A percentile compares a stretch with the other conserved stretches of the same genome.
phyloP scores from a whole-genome alignment of 2,329 filamentous ascomycete species.

The Aureobasidium sp. region DNA sequence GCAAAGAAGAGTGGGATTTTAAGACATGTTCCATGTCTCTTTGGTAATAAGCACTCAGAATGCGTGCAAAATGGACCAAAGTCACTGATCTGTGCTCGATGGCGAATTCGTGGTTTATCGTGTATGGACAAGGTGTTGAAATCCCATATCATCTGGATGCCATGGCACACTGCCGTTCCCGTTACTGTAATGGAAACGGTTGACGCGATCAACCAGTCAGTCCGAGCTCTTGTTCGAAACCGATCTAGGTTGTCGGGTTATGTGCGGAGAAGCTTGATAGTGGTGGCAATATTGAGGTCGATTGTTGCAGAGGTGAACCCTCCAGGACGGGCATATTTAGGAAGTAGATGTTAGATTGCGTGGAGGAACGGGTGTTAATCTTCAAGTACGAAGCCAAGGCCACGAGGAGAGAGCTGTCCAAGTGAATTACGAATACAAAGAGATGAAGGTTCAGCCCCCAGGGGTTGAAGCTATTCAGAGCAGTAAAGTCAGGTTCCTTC shows the following conservation, averaged over 20 bases:
- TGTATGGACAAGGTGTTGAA: not conserved
- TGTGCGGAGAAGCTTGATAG: not conserved
- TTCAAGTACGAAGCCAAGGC: not conserved
- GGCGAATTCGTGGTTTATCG: not conserved
- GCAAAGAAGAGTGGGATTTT: not conserved
- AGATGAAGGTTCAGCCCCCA: not conserved
- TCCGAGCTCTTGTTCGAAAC: not conserved
- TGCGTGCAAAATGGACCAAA: not conserved
- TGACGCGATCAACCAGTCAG: not conserved
- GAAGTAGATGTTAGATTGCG: not conserved
- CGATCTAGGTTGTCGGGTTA: not conserved
- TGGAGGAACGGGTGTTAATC: not conserved
- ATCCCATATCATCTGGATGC: not conserved
- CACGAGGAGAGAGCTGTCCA: not conserved
- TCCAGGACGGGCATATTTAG: not conserved
- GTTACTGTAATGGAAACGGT: not conserved
- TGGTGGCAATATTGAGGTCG: not conserved
- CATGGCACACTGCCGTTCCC: not conserved
- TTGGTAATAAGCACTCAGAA: too few species aligned
- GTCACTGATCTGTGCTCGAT: not conserved
- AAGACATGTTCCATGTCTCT: too few species aligned
- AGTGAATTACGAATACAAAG: not conserved
- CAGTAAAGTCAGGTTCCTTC: not conserved
- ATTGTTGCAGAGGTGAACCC: not conserved
- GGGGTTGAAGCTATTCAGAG: not conserved